Evolutionary conservation across 2,329 filamentous ascomycete genomes (phyloP), one percentile per base, ranked within the genome.

Genomic region (Fusarium keratoplasticum): DNA sequence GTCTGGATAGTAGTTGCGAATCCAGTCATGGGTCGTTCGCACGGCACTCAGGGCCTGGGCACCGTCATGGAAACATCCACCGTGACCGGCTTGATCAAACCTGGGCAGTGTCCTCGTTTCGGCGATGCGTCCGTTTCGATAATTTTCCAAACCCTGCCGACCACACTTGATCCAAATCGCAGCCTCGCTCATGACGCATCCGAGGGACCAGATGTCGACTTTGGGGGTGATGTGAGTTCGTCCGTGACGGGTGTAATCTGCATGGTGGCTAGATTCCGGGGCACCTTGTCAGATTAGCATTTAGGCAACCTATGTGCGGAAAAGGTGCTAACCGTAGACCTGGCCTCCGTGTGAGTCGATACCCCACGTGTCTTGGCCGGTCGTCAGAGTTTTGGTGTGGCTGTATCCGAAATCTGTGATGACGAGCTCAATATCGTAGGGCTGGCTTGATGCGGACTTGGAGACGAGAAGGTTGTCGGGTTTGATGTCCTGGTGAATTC

Each of bases 401-500:
- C 42, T 42, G 16, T 59, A 64, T 13, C 67, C 70, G 18, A 70
- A 70, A 25, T 72, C 70, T 14, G 36, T 36, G 20, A 72, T 69
- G 16, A 64, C 52, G 2, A 70, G 40, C 3, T 2, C 2, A 35
- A 72, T 31, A 14, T 64, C 44, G n/a, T 70, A 67, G 20, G 31
- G 5, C 47, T 25, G 36, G n/a, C 18, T 16, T 25, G 27, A 6
- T 10, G 38, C 3, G 11, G 25, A 1, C 4, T 31, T 38, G 13
- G 33, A 44, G 22, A 72, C 36, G 33, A 72, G 57, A 20, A 70
- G 29, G n/a, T 70, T 72, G 5, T 70, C 59, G 1, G 70, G 70
- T 29, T 68, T 72, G 57, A 72, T 62, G 50, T 70, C 67, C 22
- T 72, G 67, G n/a, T 72, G 70, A 16, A 72, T 61, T 8, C 67